A percentile compares a stretch with the other conserved stretches of the same genome.
Evolutionary conservation across 176 grass and related monocot species (phyloP).

Genomic region (Cymbopogon citratus): DNA sequence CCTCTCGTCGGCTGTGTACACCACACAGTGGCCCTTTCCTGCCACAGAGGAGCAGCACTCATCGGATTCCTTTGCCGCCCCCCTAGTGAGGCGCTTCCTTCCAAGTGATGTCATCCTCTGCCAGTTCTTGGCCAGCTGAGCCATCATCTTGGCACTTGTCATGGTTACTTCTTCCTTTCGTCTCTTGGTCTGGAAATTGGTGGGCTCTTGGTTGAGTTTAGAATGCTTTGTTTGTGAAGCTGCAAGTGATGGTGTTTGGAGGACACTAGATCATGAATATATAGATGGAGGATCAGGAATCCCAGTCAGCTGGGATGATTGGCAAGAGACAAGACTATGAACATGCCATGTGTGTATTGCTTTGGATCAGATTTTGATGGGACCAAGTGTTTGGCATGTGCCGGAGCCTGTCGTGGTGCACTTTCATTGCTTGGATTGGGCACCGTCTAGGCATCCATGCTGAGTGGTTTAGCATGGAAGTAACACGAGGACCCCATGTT

Average conservation of each 20-base stretch:
- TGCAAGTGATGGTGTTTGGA: too few species aligned
- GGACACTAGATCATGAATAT: neutral
- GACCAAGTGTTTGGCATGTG: slow-evolving; percentile 1
- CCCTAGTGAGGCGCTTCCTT: neutral
- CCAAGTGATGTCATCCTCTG: slow-evolving; percentile 15
- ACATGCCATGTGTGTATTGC: neutral
- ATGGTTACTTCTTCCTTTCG: slow-evolving; percentile 9
- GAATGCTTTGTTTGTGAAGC: neutral
- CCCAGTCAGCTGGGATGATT: neutral
- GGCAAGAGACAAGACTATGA: slow-evolving; percentile 13
- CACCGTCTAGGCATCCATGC: neutral
- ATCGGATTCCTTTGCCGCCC: neutral
- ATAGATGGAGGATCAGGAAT: neutral
- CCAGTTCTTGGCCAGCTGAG: slow-evolving; percentile 39
- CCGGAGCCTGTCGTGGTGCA: neutral
- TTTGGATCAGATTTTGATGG: slow-evolving; percentile 30
- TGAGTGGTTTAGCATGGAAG: neutral
- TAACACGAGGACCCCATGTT: neutral
- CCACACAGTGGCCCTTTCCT: slow-evolving; percentile 23
- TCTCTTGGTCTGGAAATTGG: neutral
- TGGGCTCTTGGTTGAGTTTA: neutral
- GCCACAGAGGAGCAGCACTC: neutral
- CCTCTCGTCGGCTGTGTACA: slow-evolving; percentile 25
- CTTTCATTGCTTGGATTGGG: neutral
- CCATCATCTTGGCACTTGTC: slow-evolving; percentile 19